Evolutionary conservation across 768 basidiomycete genomes (phyloP).

Genomic region (Lactifluus rugatus): DNA sequence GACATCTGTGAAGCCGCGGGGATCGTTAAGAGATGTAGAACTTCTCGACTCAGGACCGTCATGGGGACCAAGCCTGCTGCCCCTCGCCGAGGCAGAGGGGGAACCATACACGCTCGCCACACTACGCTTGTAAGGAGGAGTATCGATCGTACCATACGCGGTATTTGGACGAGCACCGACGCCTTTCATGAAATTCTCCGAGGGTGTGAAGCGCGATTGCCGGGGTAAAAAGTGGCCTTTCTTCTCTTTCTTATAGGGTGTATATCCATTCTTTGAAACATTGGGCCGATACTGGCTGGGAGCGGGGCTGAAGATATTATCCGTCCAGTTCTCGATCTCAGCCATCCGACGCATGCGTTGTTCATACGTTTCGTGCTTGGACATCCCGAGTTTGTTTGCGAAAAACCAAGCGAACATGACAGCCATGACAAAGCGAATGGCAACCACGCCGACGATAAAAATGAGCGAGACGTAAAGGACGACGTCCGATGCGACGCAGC

Average conservation of each 20-base stretch:
- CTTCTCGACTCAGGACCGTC: slow-evolving; percentile 73
- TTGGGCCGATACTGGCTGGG: slow-evolving; percentile 88
- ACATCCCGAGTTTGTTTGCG: slow-evolving; percentile 90
- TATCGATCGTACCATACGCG: slow-evolving; percentile 58
- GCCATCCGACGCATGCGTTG: slow-evolving; percentile 81
- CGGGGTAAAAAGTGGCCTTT: slow-evolving; percentile 55
- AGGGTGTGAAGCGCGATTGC: slow-evolving; percentile 64
- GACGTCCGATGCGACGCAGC: slow-evolving; percentile 91
- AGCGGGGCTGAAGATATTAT: slow-evolving; percentile 90
- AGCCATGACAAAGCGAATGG: slow-evolving; percentile 92
- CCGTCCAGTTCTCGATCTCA: slow-evolving; percentile 94
- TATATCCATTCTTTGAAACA: slow-evolving; percentile 60
- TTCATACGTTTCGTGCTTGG: slow-evolving; percentile 86
- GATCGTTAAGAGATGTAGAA: slow-evolving; percentile 64
- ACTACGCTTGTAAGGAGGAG: slow-evolving; percentile 48
- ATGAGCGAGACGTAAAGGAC: slow-evolving; percentile 92
- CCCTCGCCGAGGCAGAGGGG: slow-evolving; percentile 27
- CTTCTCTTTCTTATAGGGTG: slow-evolving; percentile 38
- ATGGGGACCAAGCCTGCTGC: slow-evolving; percentile 54
- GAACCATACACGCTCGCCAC: slow-evolving; percentile 28
- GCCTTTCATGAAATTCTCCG: slow-evolving; percentile 50
- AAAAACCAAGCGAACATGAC: slow-evolving; percentile 98
- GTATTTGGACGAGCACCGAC: slow-evolving; percentile 47
- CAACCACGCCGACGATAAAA: slow-evolving; percentile 96
- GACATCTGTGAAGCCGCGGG: slow-evolving; percentile 45